Percentiles rank a stretch among this genome's conserved stretches.
These are phyloP conservation scores for peach (Prunus persica) DNA, from an alignment of 306 rosid species.

Conservation along the genomic window DNA sequence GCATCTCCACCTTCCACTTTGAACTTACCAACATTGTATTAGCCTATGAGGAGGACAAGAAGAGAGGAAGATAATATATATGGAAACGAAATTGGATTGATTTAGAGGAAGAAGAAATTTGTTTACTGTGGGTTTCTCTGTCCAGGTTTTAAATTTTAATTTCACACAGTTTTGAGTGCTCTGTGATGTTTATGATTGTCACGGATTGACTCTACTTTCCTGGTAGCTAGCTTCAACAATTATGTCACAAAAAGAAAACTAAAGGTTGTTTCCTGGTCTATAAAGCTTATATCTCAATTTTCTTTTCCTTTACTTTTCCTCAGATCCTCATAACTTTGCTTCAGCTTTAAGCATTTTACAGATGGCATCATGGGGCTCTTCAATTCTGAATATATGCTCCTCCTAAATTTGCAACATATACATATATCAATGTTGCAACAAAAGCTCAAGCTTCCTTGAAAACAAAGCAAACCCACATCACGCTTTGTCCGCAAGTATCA, in stretches of 20 bases:
- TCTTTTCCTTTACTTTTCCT: neutral
- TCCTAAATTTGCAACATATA: neutral
- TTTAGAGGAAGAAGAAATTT: no score
- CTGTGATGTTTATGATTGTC: neutral
- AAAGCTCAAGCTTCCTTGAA: neutral
- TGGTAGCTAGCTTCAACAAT: neutral
- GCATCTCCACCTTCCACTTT: no score
- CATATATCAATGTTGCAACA: neutral
- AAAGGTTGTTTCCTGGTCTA: conserved; percentile 2
- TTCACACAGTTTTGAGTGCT: no score
- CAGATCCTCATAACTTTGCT: conserved; percentile 1
- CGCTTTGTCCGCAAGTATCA: neutral
- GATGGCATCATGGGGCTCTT: conserved; percentile 11
- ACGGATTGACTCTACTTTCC: conserved; percentile 1
- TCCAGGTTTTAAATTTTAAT: no score
- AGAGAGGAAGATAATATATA: no score
- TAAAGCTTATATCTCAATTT: neutral
- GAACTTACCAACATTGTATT: no score
- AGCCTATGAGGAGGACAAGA: no score
- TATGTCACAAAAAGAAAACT: neutral
- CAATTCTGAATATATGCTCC: conserved; percentile 2
- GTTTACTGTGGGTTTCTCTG: no score
- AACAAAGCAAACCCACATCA: neutral
- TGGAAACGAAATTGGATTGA: no score
- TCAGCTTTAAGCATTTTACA: conserved; percentile 5